Conservation (phyloP, 2,329 filamentous ascomycete genomes). For the Rutstroemia sp. region DNA sequence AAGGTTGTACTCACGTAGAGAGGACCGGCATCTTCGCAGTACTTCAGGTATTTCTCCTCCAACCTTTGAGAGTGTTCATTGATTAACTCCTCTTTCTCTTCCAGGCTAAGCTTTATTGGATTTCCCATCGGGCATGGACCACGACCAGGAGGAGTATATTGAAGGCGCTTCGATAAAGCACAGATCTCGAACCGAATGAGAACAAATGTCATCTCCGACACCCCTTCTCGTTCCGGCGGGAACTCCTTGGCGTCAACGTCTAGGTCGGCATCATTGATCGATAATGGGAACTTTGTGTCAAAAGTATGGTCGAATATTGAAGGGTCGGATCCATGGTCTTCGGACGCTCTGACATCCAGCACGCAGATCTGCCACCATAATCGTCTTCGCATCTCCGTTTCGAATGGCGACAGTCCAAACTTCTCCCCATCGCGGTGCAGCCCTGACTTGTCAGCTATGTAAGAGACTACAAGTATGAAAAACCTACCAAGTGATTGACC, state of each 20-base stretch:
- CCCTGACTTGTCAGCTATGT: neutral
- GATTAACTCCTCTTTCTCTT: constrained; percentile 29
- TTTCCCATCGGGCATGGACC: constrained; percentile 6
- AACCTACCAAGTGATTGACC: constrained; percentile 41
- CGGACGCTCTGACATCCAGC: constrained; percentile 51
- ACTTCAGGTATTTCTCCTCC: constrained; percentile 28
- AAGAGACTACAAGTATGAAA: neutral
- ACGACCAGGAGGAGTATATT: constrained; percentile 21
- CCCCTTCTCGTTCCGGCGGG: constrained; percentile 23
- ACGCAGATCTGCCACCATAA: constrained; percentile 56
- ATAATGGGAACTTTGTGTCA: constrained; percentile 47
- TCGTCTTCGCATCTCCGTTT: constrained; percentile 51
- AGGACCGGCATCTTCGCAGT: constrained; percentile 34
- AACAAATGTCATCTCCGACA: constrained; percentile 34
- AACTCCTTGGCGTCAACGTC: constrained; percentile 27
- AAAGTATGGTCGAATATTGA: constrained; percentile 50
- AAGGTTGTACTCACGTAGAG: constrained; percentile 29
- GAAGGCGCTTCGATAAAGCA: constrained; percentile 18
- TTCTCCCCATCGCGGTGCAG: constrained; percentile 51
- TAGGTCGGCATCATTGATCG: constrained; percentile 43
- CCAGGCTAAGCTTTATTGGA: constrained; percentile 15
- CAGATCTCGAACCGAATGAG: constrained; percentile 32
- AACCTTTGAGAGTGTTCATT: constrained; percentile 25
- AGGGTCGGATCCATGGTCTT: constrained; percentile 57
- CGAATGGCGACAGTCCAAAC: constrained; percentile 49